These are phyloP conservation scores for Sclerotinia sclerotiorum DNA, from an alignment of 2,329 filamentous ascomycete genomes.

Conservation along the genomic window DNA sequence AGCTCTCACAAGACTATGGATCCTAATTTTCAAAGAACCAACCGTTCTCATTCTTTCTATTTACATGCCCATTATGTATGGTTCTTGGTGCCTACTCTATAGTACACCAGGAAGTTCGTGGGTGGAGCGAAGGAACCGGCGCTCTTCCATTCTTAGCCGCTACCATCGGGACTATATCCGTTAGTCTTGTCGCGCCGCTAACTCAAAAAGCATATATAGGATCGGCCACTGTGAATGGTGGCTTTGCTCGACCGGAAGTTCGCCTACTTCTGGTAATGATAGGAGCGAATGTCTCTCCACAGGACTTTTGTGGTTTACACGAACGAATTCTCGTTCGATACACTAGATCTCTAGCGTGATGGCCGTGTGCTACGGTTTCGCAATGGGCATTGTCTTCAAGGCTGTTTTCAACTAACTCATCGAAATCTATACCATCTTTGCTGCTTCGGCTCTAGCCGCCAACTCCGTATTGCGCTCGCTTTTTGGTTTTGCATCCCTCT, in stretches of 20 bases:
- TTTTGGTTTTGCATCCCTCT: constrained; percentile 74
- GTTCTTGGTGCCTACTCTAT: constrained; percentile 83
- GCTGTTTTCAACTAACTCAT: constrained; percentile 76
- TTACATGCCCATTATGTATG: constrained; percentile 70
- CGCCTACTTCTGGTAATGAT: constrained; percentile 62
- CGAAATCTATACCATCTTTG: constrained; percentile 69
- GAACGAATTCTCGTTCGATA: constrained; percentile 59
- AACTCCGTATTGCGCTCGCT: constrained; percentile 70
- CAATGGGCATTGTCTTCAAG: constrained; percentile 74
- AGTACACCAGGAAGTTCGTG: constrained; percentile 72
- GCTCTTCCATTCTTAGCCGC: constrained; percentile 56
- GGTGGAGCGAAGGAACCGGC: constrained; percentile 66
- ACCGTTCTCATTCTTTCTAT: constrained; percentile 30
- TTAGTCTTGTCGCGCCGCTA: constrained; percentile 48
- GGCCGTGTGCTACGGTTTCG: constrained; percentile 45
- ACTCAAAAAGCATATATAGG: not conserved
- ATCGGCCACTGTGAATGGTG: constrained; percentile 43
- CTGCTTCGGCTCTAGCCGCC: constrained; percentile 72
- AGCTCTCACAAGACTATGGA: constrained; percentile 45
- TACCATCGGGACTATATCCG: constrained; percentile 50
- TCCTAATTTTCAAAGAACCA: constrained; percentile 43
- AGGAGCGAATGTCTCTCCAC: constrained; percentile 63
- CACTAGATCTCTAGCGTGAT: constrained; percentile 57
- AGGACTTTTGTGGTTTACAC: constrained; percentile 69
- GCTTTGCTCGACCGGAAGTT: constrained; percentile 56